Evolutionary conservation across 345 rosid species (phyloP), one percentile per base, ranked within the genome.

Genomic region (Aquilaria yunnanensis): DNA sequence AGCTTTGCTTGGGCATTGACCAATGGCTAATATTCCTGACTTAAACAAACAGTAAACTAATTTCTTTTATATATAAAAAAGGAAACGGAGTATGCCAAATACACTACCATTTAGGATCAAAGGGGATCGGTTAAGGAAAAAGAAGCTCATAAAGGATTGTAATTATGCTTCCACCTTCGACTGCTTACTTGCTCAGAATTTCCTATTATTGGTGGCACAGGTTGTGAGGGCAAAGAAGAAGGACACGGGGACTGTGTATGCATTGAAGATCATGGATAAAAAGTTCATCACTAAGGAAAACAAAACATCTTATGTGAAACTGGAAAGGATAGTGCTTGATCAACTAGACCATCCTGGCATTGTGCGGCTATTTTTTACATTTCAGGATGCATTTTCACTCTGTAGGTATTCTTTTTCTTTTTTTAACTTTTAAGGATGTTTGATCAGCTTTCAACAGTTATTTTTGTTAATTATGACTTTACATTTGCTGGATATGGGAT

Each of bases 261-360:
- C 99, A 9, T 80, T 94, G 81, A 94, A 94, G 82, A 91, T 94
- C 59, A 95, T 95, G 99, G 99, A 95, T 80, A 94, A 94, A 72
- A 94, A 91, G 56, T 94, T 94, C 65, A 91, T 94, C 68, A 88
- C 99, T 66, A 91, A 91, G 73, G 99, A 94, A 84, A 91, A 91
- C 75, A 94, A 94, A 81, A 87, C 96, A 43, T 81, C 96, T 75
- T 94, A 89, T 78, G 97, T 91, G 60, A 94, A 94, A 85, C 65
- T 95, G 71, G 97, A 95, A 66, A 82, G 99, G 53, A 87, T 91
- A 67, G 97, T 95, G 66, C 93, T 91, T 66, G 97, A 95, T 77
- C 97, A 95, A 73, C 84, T 91, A 63, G 96, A 91, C 65, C 96
- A 95, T 77, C 99, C 97, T 3, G 99, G 99, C 55, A 76, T 95